Conservation (phyloP, 768 basidiomycete genomes). For the Mycena albidolilacea region DNA sequence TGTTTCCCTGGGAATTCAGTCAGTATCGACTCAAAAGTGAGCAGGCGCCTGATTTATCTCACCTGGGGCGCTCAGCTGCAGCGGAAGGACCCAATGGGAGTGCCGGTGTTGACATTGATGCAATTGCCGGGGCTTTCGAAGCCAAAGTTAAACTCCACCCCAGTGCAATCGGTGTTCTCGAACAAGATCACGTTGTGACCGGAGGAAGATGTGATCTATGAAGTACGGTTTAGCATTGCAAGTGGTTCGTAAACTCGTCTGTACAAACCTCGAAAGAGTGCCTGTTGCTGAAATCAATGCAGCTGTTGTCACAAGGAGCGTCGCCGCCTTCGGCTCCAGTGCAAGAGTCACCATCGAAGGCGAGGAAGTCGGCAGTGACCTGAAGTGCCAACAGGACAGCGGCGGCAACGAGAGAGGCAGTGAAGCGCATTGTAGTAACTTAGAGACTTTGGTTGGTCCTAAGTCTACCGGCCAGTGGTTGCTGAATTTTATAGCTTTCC, state of each 20-base stretch:
- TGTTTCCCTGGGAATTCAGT: no score
- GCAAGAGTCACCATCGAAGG: constrained; percentile 6
- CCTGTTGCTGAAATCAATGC: not conserved
- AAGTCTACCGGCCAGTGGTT: not conserved
- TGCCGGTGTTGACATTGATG: constrained; percentile 24
- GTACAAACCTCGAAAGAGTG: constrained; percentile 24
- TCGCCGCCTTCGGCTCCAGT: constrained; percentile 1
- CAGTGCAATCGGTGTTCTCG: not conserved
- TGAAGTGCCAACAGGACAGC: constrained; percentile 4
- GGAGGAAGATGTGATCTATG: not conserved
- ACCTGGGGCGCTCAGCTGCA: constrained; percentile 3
- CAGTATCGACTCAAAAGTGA: no score
- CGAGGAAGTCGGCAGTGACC: constrained; percentile 14
- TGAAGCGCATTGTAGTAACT: constrained; percentile 14
- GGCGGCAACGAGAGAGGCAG: constrained; percentile 7
- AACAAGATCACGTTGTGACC: not conserved
- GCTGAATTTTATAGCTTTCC: not conserved
- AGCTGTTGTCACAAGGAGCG: not conserved
- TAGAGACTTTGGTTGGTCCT: not conserved
- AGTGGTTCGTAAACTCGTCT: not conserved
- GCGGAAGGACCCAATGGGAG: not conserved
- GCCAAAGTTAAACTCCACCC: constrained; percentile 9
- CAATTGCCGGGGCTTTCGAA: constrained; percentile 1
- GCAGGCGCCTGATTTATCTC: no score
- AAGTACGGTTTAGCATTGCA: not conserved